Percentiles rank a stretch among this genome's conserved stretches.
phyloP scores from a whole-genome alignment of 306 rosid genomes.

The Bauhinia variegata region DNA sequence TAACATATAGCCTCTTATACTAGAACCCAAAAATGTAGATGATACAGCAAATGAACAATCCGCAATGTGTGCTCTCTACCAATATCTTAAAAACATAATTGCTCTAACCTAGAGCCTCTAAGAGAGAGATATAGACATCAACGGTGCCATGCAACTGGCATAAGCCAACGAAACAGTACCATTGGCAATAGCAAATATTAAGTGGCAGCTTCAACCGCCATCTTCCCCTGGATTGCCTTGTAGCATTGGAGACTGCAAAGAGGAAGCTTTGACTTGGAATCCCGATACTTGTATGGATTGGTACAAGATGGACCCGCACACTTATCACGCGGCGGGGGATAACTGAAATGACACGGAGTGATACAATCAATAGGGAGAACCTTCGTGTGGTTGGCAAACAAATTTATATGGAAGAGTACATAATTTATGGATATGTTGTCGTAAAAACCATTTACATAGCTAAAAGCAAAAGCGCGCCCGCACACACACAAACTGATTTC shows the following conservation, averaged over 20 bases:
- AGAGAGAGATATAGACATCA: slow-evolving; percentile 28
- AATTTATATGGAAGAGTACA: slow-evolving; percentile 16
- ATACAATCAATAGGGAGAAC: too few relatives aligned
- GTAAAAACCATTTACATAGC: slow-evolving; percentile 33
- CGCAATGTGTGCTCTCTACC: slow-evolving; percentile 26
- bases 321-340: slow-evolving; percentile 85
- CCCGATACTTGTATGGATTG: slow-evolving; percentile 84
- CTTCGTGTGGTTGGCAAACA: slow-evolving; percentile 31
- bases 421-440: slow-evolving; percentile 1
- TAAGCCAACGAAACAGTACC: slow-evolving; percentile 14
- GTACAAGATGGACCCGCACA: slow-evolving; percentile 81
- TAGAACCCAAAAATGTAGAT: slow-evolving; percentile 23
- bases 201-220: slow-evolving; percentile 35
- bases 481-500: slow-evolving; percentile 14
- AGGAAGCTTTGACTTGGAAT: slow-evolving; percentile 83
- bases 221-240: slow-evolving; percentile 64
- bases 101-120: slow-evolving; percentile 29
- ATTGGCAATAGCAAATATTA: slow-evolving; percentile 37
- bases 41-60: slow-evolving; percentile 33
- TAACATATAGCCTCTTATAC: slow-evolving; percentile 16
- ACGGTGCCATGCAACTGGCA: slow-evolving; percentile 33
- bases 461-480: slow-evolving; percentile 16
- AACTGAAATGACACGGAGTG: slow-evolving; percentile 58
- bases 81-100: slow-evolving; percentile 25
- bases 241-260: slow-evolving; percentile 94